Conservation (phyloP, 352 stramenopile species). For the Globisporangium mamillatum region DNA sequence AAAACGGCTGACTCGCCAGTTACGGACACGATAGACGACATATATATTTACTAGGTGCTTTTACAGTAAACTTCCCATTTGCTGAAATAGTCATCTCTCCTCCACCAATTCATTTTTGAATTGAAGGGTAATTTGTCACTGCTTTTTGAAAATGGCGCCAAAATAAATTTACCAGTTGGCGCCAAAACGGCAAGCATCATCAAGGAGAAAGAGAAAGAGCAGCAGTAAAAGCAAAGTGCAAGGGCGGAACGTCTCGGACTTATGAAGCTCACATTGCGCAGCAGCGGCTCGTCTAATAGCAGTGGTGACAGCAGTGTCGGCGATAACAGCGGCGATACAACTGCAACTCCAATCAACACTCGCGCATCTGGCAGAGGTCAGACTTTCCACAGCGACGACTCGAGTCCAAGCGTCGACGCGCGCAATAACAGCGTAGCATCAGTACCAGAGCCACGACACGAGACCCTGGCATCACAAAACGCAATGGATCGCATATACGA, state of each 20-base stretch:
- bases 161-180: not conserved
- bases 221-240: not conserved
- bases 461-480: not conserved
- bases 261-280: constrained; percentile 6
- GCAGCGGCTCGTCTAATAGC: not conserved
- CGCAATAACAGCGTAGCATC: not conserved
- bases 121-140: not conserved
- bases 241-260: not conserved
- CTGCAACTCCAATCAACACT: not conserved
- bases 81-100: constrained; percentile 5
- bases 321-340: not conserved
- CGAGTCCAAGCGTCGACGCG: not conserved
- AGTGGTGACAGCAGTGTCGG: no score
- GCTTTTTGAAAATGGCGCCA: constrained; percentile 5
- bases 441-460: not conserved
- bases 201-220: constrained; percentile 6
- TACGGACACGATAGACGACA: constrained; percentile 7
- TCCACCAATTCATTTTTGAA: constrained; percentile 14
- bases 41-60: not conserved
- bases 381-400: not conserved
- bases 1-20: constrained; percentile 4
- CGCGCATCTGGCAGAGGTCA: not conserved
- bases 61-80: not conserved
- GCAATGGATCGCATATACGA: not conserved
- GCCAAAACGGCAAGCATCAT: constrained; percentile 1